phyloP scores from a whole-genome alignment of 2,329 filamentous ascomycete species.

The Penicillium sp. region DNA sequence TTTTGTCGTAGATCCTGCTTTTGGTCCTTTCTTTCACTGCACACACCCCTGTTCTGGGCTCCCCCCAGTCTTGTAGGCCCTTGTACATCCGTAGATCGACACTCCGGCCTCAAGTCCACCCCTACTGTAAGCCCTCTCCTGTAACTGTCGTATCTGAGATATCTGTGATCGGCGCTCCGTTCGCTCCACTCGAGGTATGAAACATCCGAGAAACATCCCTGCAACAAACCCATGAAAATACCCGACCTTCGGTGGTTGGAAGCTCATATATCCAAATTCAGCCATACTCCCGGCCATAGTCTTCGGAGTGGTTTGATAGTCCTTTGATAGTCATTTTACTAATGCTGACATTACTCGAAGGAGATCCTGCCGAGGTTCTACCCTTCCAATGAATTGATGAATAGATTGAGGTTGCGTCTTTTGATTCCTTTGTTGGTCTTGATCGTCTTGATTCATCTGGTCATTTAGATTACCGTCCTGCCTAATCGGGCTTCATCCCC shows the following conservation, averaged over 20 bases:
- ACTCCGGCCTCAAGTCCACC: neutral
- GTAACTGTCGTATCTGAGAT: constrained; percentile 4
- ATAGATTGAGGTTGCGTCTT: neutral
- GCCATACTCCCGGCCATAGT: constrained; percentile 8
- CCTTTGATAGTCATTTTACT: constrained; percentile 4
- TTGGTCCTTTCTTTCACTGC: neutral
- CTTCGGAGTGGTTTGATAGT: neutral
- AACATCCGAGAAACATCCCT: constrained; percentile 5
- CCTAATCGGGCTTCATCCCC: constrained; percentile 13
- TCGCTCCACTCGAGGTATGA: constrained; percentile 5
- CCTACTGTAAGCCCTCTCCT: neutral
- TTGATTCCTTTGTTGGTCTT: neutral
- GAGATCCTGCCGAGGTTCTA: neutral
- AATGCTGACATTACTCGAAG: neutral
- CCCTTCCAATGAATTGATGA: neutral
- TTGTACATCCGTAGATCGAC: neutral
- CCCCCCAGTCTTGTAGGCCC: too few species aligned
- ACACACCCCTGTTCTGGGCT: too few species aligned
- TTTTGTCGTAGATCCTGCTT: constrained; percentile 2
- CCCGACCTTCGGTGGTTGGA: neutral
- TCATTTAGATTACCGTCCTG: constrained; percentile 13
- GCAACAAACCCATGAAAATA: neutral
- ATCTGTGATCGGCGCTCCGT: constrained; percentile 3
- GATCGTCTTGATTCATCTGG: neutral
- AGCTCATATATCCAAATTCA: neutral